Percentiles rank a stretch among this genome's conserved stretches.
Evolutionary conservation across 2,329 filamentous ascomycete species (phyloP).

Genomic region (Fusarium tupiense): DNA sequence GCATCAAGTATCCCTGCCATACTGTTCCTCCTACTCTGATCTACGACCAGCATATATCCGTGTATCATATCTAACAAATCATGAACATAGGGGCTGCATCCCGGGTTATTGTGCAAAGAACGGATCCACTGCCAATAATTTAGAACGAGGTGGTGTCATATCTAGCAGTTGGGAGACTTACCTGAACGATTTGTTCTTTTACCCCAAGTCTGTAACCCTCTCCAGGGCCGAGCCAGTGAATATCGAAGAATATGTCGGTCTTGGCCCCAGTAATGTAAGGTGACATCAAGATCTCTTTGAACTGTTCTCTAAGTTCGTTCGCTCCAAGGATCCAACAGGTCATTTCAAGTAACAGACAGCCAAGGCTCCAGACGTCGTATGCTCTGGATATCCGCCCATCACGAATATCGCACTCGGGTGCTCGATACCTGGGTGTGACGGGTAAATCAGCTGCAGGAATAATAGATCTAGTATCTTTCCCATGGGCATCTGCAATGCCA

Average conservation of each 20-base stretch:
- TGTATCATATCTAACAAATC: not conserved
- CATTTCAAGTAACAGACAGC: not conserved
- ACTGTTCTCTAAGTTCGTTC: not conserved
- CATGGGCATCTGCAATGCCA: not conserved
- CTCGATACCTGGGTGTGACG: not conserved
- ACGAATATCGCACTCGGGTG: not conserved
- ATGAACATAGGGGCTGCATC: not conserved
- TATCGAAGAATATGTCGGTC: not conserved
- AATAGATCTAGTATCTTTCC: not conserved
- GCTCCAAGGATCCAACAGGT: not conserved
- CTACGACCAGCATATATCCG: not conserved
- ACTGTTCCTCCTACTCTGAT: not conserved
- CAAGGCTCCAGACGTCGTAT: not conserved
- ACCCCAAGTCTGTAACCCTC: not conserved
- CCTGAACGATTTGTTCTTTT: not conserved
- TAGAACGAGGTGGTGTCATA: no score
- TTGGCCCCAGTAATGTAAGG: not conserved
- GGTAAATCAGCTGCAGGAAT: not conserved
- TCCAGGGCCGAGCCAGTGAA: not conserved
- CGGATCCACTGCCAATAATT: not conserved
- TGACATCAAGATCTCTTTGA: not conserved
- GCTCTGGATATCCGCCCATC: not conserved
- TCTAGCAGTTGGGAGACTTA: not conserved
- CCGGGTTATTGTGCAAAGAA: not conserved
- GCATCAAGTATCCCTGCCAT: fast-evolving